Conservation (phyloP, 75 land plant species). For the Cryptomeria japonica region DNA sequence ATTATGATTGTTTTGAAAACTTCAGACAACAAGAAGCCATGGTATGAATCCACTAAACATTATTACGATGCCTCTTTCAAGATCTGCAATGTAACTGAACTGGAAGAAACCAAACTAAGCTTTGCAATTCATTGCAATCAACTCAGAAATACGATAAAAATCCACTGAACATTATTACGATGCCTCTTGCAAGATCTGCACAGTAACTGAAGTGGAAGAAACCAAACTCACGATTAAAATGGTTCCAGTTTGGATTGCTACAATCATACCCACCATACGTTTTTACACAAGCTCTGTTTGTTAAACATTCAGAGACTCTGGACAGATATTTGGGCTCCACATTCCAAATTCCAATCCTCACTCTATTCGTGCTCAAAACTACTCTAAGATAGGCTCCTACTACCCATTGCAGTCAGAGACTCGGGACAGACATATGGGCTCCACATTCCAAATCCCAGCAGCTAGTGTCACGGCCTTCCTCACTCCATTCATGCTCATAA, state of each 20-base stretch:
- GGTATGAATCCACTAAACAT: too few relatives aligned
- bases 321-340: too few relatives aligned
- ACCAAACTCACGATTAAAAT: conserved; percentile 53
- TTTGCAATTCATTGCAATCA: too few relatives aligned
- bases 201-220: conserved; percentile 70
- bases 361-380: too few relatives aligned
- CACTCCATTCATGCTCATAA: conserved; percentile 51
- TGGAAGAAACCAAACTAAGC: too few relatives aligned
- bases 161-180: neutral
- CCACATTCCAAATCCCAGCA: conserved; percentile 59
- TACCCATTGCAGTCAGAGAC: conserved; percentile 44
- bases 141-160: too few relatives aligned
- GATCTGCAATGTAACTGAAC: too few relatives aligned
- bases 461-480: conserved; percentile 60
- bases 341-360: too few relatives aligned
- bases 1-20: too few relatives aligned
- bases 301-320: conserved; percentile 12
- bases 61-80: too few relatives aligned
- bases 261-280: conserved; percentile 43
- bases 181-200: conserved; percentile 40
- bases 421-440: conserved; percentile 60
- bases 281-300: conserved; percentile 43
- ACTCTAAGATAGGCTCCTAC: too few relatives aligned
- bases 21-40: too few relatives aligned
- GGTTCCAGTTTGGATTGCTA: conserved; percentile 48